Percentiles rank a stretch among this genome's conserved stretches.
Evolutionary conservation across 495 filamentous ascomycete genomes (phyloP).

Genomic region (Mycothermus thermophilus): DNA sequence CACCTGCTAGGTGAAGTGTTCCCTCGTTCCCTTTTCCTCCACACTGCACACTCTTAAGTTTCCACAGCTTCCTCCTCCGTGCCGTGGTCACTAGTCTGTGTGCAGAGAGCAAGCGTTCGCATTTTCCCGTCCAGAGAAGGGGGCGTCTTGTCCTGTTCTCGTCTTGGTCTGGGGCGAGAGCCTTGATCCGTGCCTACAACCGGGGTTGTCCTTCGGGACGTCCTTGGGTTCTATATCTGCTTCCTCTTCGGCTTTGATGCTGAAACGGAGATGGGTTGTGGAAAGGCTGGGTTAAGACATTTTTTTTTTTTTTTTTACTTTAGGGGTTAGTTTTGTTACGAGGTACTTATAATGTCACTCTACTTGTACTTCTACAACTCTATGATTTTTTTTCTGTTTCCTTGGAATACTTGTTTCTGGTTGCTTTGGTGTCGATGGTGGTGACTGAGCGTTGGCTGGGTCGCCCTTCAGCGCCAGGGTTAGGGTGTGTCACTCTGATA

Average conservation of each 20-base stretch:
- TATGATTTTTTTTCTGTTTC: too few relatives aligned
- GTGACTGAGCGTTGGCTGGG: too few relatives aligned
- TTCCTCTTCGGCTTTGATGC: conserved; percentile 1
- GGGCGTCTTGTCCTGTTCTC: conserved; percentile 31
- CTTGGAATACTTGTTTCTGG: too few relatives aligned
- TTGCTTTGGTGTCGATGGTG: too few relatives aligned
- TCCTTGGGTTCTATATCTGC: conserved; percentile 4
- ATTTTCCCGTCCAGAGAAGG: conserved; percentile 19
- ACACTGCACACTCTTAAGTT: conserved; percentile 85
- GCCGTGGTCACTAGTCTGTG: conserved; percentile 85
- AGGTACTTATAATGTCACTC: too few relatives aligned
- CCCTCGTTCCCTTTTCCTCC: conserved; percentile 1
- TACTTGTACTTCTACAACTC: too few relatives aligned
- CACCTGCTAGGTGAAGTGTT: too few relatives aligned
- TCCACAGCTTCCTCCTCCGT: conserved; percentile 58
- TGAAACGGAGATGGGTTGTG: conserved; percentile 4
- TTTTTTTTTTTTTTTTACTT: neutral
- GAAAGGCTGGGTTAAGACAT: conserved; percentile 14
- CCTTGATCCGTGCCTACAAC: conserved; percentile 10
- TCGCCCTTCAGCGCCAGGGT: too few relatives aligned
- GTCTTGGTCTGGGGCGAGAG: conserved; percentile 9
- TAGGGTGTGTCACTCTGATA: too few relatives aligned
- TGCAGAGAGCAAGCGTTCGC: conserved; percentile 71
- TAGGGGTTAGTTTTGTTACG: neutral
- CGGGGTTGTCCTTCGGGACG: conserved; percentile 8